Evolutionary conservation across 257 asterid species (phyloP).

Genomic region (Ehretia macrophylla): DNA sequence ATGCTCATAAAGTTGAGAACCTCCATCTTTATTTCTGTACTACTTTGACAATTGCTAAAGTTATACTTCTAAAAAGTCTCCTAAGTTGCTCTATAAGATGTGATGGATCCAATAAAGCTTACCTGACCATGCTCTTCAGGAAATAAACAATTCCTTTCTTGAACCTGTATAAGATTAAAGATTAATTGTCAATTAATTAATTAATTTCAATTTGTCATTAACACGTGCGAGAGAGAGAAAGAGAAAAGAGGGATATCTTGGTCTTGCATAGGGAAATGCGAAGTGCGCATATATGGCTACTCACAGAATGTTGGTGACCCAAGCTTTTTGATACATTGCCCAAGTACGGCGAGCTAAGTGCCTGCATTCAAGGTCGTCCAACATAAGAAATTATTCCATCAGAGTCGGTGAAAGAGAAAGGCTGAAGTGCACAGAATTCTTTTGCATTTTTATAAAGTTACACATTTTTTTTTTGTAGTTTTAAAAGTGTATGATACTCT

Average conservation of each 20-base stretch:
- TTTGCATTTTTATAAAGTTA: no score
- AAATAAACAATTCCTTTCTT: conserved; percentile 40
- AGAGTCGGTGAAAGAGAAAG: no score
- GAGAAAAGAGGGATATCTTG: conserved; percentile 15
- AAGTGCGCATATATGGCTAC: conserved; percentile 25
- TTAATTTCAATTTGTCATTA: conserved; percentile 5
- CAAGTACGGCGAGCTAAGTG: conserved; percentile 39
- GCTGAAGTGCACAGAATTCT: no score
- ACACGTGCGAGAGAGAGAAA: no score
- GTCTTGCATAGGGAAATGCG: conserved; percentile 47
- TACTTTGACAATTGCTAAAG: no score
- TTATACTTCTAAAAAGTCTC: no score
- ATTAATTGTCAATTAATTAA: conserved; percentile 7
- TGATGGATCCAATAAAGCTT: conserved; percentile 62
- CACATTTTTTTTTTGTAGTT: no score
- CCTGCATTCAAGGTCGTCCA: conserved; percentile 28
- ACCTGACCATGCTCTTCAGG: conserved; percentile 26
- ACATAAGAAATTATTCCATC: no score
- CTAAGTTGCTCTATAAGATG: conserved; percentile 3
- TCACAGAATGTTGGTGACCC: conserved; percentile 61
- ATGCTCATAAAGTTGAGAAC: no score
- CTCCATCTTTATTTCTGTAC: no score
- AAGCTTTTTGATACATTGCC: conserved; percentile 39
- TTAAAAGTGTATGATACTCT: no score
- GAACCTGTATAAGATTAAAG: conserved; percentile 24